Evolutionary conservation across 1,284 basidiomycete species (phyloP).

Genomic region (Cutaneotrichosporon arboriforme): DNA sequence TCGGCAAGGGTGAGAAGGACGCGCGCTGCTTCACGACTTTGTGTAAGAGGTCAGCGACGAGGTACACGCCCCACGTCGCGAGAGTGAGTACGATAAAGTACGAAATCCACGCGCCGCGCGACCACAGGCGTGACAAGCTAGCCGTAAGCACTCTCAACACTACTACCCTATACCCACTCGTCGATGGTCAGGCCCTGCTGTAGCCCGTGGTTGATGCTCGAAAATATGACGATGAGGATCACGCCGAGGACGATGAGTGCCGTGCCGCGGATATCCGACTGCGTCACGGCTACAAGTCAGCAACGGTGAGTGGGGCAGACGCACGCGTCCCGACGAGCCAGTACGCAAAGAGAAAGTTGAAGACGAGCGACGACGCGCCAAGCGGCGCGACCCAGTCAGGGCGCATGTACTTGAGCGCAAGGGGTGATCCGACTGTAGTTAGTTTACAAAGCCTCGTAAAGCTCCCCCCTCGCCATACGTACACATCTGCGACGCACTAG

Average conservation of each 20-base stretch:
- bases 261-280: constrained; percentile 45
- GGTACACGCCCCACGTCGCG: constrained; percentile 61
- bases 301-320: constrained; percentile 7
- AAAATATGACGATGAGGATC: constrained; percentile 48
- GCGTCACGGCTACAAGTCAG: constrained; percentile 36
- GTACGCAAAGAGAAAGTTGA: constrained; percentile 49
- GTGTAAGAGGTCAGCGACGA: constrained; percentile 48
- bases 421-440: constrained; percentile 43
- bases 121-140: constrained; percentile 72
- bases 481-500: constrained; percentile 46
- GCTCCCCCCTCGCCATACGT: constrained; percentile 8
- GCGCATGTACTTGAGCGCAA: constrained; percentile 46
- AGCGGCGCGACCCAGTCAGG: constrained; percentile 50
- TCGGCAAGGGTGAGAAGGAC: constrained; percentile 52
- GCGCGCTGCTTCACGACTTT: constrained; percentile 39
- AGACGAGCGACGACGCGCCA: constrained; percentile 43
- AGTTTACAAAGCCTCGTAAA: not conserved
- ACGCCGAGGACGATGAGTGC: constrained; percentile 47
- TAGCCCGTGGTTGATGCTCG: constrained; percentile 48
- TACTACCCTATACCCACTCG: constrained; percentile 42
- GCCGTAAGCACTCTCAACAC: not conserved
- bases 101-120: constrained; percentile 74
- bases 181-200: constrained; percentile 50
- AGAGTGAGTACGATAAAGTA: constrained; percentile 74
- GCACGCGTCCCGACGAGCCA: constrained; percentile 48